These are phyloP conservation scores for Neurospora tetrasperma DNA, from an alignment of 495 filamentous ascomycete species.

Conservation along the genomic window DNA sequence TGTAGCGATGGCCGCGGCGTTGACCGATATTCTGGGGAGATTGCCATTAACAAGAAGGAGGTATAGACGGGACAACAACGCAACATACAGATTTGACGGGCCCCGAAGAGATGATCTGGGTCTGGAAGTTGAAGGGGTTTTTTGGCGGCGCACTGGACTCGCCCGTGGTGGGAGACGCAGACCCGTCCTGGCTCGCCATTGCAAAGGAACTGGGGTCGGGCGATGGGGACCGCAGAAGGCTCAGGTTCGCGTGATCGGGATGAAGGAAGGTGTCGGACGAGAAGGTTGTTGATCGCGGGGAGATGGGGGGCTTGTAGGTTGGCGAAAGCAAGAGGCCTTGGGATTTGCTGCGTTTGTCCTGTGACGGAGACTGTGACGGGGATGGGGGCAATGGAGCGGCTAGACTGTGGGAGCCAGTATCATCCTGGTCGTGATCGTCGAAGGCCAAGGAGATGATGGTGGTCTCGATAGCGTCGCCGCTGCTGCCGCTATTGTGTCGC, in stretches of 20 bases:
- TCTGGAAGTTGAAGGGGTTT: slow-evolving; percentile 89
- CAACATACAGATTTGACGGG: slow-evolving; percentile 71
- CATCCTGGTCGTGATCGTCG: slow-evolving; percentile 10
- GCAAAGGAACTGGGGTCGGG: slow-evolving; percentile 17
- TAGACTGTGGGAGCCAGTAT: slow-evolving; percentile 5
- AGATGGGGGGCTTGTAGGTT: background rate
- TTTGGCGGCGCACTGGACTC: slow-evolving; percentile 25
- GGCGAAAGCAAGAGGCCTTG: background rate
- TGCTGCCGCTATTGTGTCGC: background rate
- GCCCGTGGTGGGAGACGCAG: slow-evolving; percentile 9
- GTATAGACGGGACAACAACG: background rate
- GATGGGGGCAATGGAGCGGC: background rate
- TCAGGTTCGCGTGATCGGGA: slow-evolving; percentile 9
- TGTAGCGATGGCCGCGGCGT: slow-evolving; percentile 92
- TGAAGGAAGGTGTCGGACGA: slow-evolving; percentile 8
- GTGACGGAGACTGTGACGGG: background rate
- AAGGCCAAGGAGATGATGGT: slow-evolving; percentile 4
- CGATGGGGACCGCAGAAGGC: slow-evolving; percentile 10
- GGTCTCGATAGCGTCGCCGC: background rate
- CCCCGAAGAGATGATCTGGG: slow-evolving; percentile 63
- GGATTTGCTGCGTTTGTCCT: background rate
- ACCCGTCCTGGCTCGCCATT: slow-evolving; percentile 26
- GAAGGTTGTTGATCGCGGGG: slow-evolving; percentile 6
- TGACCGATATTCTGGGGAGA: slow-evolving; percentile 64
- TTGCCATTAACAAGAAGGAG: background rate